Evolutionary conservation across 139 green algal genomes (phyloP).

Genomic region (Tetraselmis chui): DNA sequence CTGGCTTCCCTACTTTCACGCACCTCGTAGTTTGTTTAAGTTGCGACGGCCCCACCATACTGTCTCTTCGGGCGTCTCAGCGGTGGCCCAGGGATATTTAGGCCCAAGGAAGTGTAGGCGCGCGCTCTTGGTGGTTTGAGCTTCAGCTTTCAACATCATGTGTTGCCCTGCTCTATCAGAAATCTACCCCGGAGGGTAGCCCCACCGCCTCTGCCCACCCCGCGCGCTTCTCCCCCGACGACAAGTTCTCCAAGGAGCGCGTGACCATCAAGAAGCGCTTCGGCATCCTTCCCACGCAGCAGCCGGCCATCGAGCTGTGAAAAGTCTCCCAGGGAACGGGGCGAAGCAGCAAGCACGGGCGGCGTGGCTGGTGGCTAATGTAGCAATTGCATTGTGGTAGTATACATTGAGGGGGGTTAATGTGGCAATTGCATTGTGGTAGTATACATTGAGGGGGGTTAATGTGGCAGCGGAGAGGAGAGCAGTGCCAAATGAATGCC

Average conservation of each 20-base stretch:
- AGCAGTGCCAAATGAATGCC: no score
- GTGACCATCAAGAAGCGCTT: constrained; percentile 91
- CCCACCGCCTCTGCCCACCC: constrained; percentile 81
- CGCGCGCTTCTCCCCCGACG: constrained; percentile 92
- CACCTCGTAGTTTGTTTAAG: neutral
- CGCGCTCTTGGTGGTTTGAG: no score
- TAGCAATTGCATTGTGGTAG: no score
- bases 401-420: no score
- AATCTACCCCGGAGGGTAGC: constrained; percentile 66
- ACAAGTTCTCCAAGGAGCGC: constrained; percentile 95
- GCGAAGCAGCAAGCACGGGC: no score
- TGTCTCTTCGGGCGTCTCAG: neutral
- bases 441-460: no score
- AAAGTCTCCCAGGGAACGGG: no score
- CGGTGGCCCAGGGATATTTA: neutral
- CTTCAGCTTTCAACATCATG: neutral
- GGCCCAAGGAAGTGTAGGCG: no score
- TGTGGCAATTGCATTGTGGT: no score
- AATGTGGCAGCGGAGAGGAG: no score
- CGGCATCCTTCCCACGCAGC: constrained; percentile 85
- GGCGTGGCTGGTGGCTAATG: no score
- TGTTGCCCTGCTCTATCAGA: constrained; percentile 46
- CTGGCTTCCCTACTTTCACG: neutral
- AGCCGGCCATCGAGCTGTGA: constrained; percentile 38
- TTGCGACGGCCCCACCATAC: neutral